These are phyloP conservation scores for Vanderwaltozyma tropicalis DNA, from an alignment of 805 yeast genomes.

Conservation along the genomic window DNA sequence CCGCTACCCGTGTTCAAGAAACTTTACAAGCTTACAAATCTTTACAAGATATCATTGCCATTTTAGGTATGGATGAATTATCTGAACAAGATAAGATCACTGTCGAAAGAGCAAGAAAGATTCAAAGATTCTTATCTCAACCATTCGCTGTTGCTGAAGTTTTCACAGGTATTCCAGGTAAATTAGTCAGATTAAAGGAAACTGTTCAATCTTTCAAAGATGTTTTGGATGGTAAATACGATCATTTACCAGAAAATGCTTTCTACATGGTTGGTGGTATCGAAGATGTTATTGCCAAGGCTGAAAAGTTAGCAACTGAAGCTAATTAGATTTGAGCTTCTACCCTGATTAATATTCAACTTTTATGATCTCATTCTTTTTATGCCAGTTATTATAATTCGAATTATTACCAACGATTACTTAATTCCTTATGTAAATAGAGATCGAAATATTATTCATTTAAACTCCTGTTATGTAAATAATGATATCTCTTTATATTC, in stretches of 20 bases:
- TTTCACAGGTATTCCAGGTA: constrained; percentile 99
- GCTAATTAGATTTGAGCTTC: no score
- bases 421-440: no score
- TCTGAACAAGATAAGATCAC: constrained; percentile 97
- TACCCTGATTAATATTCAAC: no score
- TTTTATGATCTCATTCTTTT: no score
- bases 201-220: constrained; percentile 92
- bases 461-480: no score
- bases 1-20: constrained; percentile 92
- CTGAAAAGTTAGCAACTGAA: constrained; percentile 96
- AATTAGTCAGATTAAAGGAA: constrained; percentile 92
- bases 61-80: constrained; percentile 99
- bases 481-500: no score
- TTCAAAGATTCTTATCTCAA: constrained; percentile 99
- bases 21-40: constrained; percentile 99
- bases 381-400: no score
- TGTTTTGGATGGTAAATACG: constrained; percentile 97
- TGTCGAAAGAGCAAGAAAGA: constrained; percentile 99
- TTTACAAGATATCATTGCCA: constrained; percentile 99
- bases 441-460: no score
- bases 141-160: constrained; percentile 99
- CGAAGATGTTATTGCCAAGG: constrained; percentile 97
- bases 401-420: no score
- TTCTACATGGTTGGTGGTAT: constrained; percentile 99
- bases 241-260: constrained; percentile 97